Conservation (phyloP, 306 rosid species). For the Nissolia schottii region DNA sequence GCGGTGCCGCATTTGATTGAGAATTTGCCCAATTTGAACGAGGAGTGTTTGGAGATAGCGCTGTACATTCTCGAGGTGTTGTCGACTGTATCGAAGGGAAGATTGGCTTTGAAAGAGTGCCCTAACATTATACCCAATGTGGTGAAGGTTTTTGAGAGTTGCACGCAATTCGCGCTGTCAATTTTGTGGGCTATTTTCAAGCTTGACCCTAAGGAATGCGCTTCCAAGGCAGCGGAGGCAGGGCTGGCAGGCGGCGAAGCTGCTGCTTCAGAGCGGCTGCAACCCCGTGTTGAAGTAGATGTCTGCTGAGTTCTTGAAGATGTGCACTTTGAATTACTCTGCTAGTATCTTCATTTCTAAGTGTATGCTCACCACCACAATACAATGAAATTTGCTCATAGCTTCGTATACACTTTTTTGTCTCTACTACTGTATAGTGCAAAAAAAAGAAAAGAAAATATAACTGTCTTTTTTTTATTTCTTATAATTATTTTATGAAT, state of each 20-base stretch:
- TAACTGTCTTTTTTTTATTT: too few relatives aligned
- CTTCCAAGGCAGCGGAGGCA: conserved; percentile 62
- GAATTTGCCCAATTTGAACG: conserved; percentile 44
- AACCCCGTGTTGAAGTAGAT: too few relatives aligned
- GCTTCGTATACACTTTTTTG: background rate
- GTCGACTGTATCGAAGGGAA: conserved; percentile 58
- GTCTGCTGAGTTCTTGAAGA: too few relatives aligned
- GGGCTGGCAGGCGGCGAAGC: conserved; percentile 78
- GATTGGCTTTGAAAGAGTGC: conserved; percentile 61
- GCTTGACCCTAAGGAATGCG: conserved; percentile 70
- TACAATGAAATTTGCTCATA: too few relatives aligned
- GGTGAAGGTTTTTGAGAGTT: conserved; percentile 66
- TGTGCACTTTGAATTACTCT: too few relatives aligned
- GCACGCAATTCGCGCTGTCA: conserved; percentile 60
- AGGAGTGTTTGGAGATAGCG: conserved; percentile 56
- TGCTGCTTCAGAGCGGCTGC: conserved; percentile 82
- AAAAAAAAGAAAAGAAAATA: too few relatives aligned
- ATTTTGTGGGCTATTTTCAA: conserved; percentile 65
- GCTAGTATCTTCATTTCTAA: too few relatives aligned
- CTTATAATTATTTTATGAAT: background rate
- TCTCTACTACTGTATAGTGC: conserved; percentile 24
- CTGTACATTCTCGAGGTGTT: conserved; percentile 49
- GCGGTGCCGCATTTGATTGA: conserved; percentile 56
- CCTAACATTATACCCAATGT: conserved; percentile 53
- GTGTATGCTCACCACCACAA: too few relatives aligned